Evolutionary conservation across 257 asterid species (phyloP), one percentile per base, ranked within the genome.

Genomic region (Ophiorrhiza pumila): DNA sequence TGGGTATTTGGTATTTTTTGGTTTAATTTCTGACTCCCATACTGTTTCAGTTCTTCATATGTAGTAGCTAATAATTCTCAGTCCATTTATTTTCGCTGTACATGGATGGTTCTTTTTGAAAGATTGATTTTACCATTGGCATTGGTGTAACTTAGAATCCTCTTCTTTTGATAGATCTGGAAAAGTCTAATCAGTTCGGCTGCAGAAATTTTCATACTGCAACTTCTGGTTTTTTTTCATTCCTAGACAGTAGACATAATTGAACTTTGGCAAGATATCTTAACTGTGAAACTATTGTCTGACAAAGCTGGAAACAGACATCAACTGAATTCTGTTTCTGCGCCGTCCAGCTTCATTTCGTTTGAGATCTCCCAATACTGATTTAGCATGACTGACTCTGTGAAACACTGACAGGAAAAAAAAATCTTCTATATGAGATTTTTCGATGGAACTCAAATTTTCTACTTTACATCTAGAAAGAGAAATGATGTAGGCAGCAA

Each of bases 261-360:
- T 46, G 42, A 47, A 46, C 31, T 29, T 50, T 32, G 41, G 17
- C 29, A 67, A 67, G 57, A 31, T 46, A 67, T n/a, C 58, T 25
- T 20, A 46, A 47, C 47, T 29, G 18, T 47, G 72, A 46, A 46
- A 59, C 43, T 47, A 47, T 31, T 46, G 43, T 34, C 42, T 12
- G 42, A 12, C 60, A 46, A 66, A 66, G 27, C 43, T 22, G 58
- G 71, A 66, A 66, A 27, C 43, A 45, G 71, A 46, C 59, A 46
- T 45, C 71, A 27, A 46, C 27, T 67, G 29, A 47, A 34, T 32
- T 35, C 59, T 67, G 58, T 66, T 27, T 43, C 20, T 10, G 31
- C 29, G 5, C 23, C 32, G n/a, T 52, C 18, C 25, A 46, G 59
- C 27, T 67, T 31, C 31, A 67, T 67, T 23, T 45, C 29, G 59